These are phyloP conservation scores for Colletotrichum spinosum DNA, from an alignment of 2,329 filamentous ascomycete genomes.

Conservation along the genomic window DNA sequence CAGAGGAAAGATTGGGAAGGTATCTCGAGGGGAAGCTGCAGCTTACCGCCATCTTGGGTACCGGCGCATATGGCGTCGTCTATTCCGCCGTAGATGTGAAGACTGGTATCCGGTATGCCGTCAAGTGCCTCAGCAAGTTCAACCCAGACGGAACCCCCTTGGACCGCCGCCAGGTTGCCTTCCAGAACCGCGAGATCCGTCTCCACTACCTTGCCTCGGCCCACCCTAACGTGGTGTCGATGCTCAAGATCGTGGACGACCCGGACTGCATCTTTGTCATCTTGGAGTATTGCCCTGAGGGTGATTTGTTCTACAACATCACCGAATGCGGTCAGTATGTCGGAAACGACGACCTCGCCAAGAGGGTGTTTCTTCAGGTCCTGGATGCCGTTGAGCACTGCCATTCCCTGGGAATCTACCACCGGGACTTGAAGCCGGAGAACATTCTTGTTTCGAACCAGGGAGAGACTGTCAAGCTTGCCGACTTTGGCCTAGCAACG, in stretches of 20 bases:
- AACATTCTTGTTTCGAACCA: constrained; percentile 94
- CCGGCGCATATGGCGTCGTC: constrained; percentile 96
- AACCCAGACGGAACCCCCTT: constrained; percentile 77
- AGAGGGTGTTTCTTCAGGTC: constrained; percentile 91
- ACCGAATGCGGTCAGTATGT: constrained; percentile 95
- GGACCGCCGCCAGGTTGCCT: constrained; percentile 86
- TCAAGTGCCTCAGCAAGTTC: constrained; percentile 96
- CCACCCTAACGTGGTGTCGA: constrained; percentile 92
- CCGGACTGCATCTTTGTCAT: constrained; percentile 95
- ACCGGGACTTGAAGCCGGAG: constrained; percentile 97
- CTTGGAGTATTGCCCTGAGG: constrained; percentile 96
- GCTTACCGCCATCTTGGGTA: constrained; percentile 86
- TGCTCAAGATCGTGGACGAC: constrained; percentile 93
- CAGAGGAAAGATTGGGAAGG: constrained; percentile 88
- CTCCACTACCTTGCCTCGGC: constrained; percentile 90
- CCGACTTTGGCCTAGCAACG: constrained; percentile 96
- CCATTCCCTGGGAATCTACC: constrained; percentile 93
- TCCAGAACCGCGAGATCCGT: constrained; percentile 93
- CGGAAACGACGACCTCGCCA: constrained; percentile 89
- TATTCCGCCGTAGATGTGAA: constrained; percentile 89
- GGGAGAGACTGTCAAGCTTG: constrained; percentile 92
- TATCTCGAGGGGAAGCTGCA: constrained; percentile 86
- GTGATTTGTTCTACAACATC: constrained; percentile 97
- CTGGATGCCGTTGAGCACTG: constrained; percentile 96
- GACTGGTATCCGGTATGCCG: constrained; percentile 86